Evolutionary conservation across 306 rosid species (phyloP).

Genomic region (Rosa chinensis): DNA sequence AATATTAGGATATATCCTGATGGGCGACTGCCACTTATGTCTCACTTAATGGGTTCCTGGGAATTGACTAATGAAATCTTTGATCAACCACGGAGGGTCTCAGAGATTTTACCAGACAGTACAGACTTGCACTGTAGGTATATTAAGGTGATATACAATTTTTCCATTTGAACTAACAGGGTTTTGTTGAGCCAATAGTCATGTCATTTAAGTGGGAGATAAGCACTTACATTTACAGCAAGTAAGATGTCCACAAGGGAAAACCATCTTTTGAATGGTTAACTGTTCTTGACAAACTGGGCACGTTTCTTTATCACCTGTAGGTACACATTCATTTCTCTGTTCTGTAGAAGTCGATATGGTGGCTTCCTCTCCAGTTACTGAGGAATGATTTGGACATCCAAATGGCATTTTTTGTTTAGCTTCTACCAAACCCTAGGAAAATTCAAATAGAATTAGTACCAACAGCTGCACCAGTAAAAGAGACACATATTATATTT

Average conservation of each 20-base stretch:
- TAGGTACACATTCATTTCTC: slow-evolving; percentile 37
- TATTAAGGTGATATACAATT: not conserved
- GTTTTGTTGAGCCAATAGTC: not conserved
- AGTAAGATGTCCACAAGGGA: slow-evolving; percentile 91
- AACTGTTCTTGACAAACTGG: slow-evolving; percentile 88
- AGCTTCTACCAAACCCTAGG: slow-evolving; percentile 78
- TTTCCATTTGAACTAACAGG: not conserved
- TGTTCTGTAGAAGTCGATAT: slow-evolving; percentile 39
- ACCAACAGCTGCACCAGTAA: slow-evolving; percentile 16
- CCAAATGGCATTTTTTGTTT: slow-evolving; percentile 54
- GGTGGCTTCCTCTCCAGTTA: slow-evolving; percentile 44
- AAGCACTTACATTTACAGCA: slow-evolving; percentile 88
- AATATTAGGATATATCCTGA: not conserved
- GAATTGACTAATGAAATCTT: not conserved
- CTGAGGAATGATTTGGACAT: slow-evolving; percentile 41
- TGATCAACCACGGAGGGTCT: not conserved
- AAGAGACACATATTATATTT: not conserved
- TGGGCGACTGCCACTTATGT: not conserved
- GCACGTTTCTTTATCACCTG: slow-evolving; percentile 71
- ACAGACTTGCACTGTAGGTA: not conserved
- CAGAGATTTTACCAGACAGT: not conserved
- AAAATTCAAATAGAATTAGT: slow-evolving; percentile 26
- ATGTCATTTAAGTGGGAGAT: slow-evolving; percentile 17
- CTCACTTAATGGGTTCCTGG: not conserved
- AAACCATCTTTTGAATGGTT: slow-evolving; percentile 83